Evolutionary conservation across 345 rosid species (phyloP).

Genomic region (Hirschfeldia incana): DNA sequence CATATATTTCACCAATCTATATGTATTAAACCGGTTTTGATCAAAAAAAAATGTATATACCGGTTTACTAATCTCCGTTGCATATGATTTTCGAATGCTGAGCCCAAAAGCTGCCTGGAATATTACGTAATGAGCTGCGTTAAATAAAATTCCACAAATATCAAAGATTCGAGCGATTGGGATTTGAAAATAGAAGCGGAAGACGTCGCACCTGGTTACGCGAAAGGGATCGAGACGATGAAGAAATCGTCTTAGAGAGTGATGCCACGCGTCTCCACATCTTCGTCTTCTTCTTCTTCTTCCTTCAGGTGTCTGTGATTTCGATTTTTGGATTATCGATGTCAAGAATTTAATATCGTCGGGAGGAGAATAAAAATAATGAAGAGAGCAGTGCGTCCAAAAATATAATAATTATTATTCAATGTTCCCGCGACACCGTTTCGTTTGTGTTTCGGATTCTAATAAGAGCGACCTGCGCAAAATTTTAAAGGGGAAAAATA

Average conservation of each 20-base stretch:
- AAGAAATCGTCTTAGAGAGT: slow-evolving; percentile 56
- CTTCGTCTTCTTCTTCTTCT: slow-evolving; percentile 14
- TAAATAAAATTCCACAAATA: neutral
- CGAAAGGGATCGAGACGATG: slow-evolving; percentile 46
- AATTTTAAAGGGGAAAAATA: neutral
- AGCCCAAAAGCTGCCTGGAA: slow-evolving; percentile 44
- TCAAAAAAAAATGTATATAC: slow-evolving; percentile 5
- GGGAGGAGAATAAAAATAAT: slow-evolving; percentile 35
- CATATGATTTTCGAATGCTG: slow-evolving; percentile 44
- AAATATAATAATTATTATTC: neutral
- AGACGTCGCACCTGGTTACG: slow-evolving; percentile 47
- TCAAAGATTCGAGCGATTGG: neutral
- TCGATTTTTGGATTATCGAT: slow-evolving; percentile 2
- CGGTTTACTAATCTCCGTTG: slow-evolving; percentile 45
- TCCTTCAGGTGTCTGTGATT: slow-evolving; percentile 1
- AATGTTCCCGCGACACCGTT: slow-evolving; percentile 37
- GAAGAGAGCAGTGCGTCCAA: slow-evolving; percentile 17
- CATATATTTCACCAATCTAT: slow-evolving; percentile 16
- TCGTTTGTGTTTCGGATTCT: slow-evolving; percentile 7
- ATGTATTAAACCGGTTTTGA: too few species aligned
- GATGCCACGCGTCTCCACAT: slow-evolving; percentile 85
- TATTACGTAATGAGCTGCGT: slow-evolving; percentile 14
- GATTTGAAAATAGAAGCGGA: neutral
- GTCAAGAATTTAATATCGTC: slow-evolving; percentile 37
- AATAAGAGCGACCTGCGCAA: slow-evolving; percentile 16